These are phyloP conservation scores for Paratrimastix pyriformis DNA, from an alignment of 78 protist species.

Conservation along the genomic window DNA sequence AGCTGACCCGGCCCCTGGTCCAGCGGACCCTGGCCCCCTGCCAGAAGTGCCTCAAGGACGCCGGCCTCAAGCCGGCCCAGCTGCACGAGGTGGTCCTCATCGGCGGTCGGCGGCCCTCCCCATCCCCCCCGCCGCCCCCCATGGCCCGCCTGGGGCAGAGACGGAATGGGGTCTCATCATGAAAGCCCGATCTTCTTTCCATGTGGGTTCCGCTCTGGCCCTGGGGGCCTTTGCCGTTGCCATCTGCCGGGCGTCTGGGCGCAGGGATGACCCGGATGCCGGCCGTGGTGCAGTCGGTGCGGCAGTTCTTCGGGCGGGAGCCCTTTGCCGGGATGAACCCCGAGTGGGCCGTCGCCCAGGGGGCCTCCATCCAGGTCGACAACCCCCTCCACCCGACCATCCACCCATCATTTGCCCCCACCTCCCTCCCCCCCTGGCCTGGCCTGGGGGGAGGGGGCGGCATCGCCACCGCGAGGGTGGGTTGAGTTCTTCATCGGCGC, in stretches of 20 bases:
- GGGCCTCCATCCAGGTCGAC: conserved; percentile 94
- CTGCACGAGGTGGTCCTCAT: conserved; percentile 92
- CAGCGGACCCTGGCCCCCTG: conserved; percentile 79
- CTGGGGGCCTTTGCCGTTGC: no score
- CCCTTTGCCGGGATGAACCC: conserved; percentile 97
- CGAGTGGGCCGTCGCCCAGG: conserved; percentile 98
- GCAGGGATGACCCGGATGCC: conserved; percentile 25
- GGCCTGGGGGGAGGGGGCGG: conserved; percentile 81
- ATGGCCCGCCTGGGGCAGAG: no score
- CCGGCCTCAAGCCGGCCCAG: conserved; percentile 58
- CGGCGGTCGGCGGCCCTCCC: no score
- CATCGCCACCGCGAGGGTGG: no score
- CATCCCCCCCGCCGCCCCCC: no score
- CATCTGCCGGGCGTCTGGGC: no score
- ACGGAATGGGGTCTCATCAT: no score
- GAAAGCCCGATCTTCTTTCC: no score
- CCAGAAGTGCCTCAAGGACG: conserved; percentile 81
- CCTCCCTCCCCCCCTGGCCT: conserved; percentile 71
- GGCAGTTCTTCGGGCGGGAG: conserved; percentile 58
- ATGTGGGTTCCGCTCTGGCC: no score
- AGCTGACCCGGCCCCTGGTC: conserved; percentile 61
- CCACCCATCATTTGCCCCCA: background rate
- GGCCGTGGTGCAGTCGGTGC: no score
- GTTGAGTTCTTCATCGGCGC: no score
- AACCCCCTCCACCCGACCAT: background rate